Base-by-base conservation (phyloP, 345 rosid genomes). In the Boechera divaricarpa region DNA sequence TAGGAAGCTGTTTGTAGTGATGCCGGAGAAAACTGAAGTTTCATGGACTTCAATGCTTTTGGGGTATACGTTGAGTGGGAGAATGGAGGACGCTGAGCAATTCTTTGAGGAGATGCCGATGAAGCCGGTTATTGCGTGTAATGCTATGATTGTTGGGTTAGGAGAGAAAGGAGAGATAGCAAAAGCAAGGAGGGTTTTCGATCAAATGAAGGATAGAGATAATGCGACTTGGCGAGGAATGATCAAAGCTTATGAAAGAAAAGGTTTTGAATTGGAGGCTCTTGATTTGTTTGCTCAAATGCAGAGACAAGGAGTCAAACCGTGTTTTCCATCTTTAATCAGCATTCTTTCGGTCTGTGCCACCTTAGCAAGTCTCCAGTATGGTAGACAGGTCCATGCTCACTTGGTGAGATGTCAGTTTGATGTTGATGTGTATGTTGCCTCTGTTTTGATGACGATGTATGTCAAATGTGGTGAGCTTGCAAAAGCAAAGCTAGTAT, bases 1-100 rank as follows among this genome's bases (percentile, higher is more conserved):
- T 58, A 84, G 97, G 83, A 91, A 93, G 86, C 85, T 93, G 54
- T 91, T 93, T 70, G 97, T 89, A 77, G 95, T 91, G 63, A 89
- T 89, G 91, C 90, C 97, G 0, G 88, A 82, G 78, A 93, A 86
- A 81, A 91, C 88, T 63, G 93, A 93, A 80, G 88, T 91, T 60
- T 82, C 93, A 0, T 90, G 93, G 97, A 90, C 94, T 0, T 87
- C 91, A 0, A 93, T 93, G 94, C 81, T 90, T 80, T 80, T 83
- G 81, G 97, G 97, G 5, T 93, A 93, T 83, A 88, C 87, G 0
- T 74, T 83, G 45, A 73, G 84, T 71, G 93, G 88, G 55, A 83
- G 97, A 82, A 84, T 88, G 55, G 62, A 82, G 36, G 98, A 89
- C 12, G 96, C 96, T 52, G 87, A 79, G 3, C 75, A 83, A 7